Percentiles rank a stretch among this genome's conserved stretches.
These are phyloP conservation scores for Vitis riparia DNA, from an alignment of 164 flowering plant genomes.

Conservation along the genomic window DNA sequence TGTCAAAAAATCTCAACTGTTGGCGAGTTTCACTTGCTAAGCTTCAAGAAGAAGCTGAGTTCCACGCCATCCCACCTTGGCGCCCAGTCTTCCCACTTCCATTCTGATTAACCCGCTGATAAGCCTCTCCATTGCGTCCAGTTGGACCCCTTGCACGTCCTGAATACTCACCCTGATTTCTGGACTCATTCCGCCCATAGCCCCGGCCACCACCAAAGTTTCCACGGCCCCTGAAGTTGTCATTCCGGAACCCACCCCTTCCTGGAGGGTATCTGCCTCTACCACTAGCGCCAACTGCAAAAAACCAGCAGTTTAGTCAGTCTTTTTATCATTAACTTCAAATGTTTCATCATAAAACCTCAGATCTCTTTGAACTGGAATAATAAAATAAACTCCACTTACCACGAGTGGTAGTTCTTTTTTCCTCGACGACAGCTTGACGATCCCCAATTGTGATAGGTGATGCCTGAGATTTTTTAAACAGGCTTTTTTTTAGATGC, in stretches of 20 bases:
- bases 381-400: neutral
- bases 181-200: slow-evolving; percentile 60
- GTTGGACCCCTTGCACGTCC: slow-evolving; percentile 44
- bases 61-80: slow-evolving; percentile 21
- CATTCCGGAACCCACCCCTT: slow-evolving; percentile 63
- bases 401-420: slow-evolving; percentile 70
- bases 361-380: too few relatives aligned
- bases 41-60: slow-evolving; percentile 9
- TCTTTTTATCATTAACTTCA: neutral
- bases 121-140: slow-evolving; percentile 46
- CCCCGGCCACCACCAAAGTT: slow-evolving; percentile 54
- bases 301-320: slow-evolving; percentile 2
- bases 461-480: slow-evolving; percentile 37
- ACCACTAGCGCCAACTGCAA: slow-evolving; percentile 50
- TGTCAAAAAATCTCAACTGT: slow-evolving; percentile 21
- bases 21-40: neutral
- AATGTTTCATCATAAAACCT: too few relatives aligned
- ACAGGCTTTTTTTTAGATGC: too few relatives aligned
- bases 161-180: slow-evolving; percentile 58
- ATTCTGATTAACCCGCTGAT: slow-evolving; percentile 53
- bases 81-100: slow-evolving; percentile 35
- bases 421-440: slow-evolving; percentile 62
- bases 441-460: slow-evolving; percentile 56
- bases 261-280: slow-evolving; percentile 57
- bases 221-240: slow-evolving; percentile 64